Evolutionary conservation across 2,329 filamentous ascomycete species (phyloP).

Genomic region (Penicillium sp.): DNA sequence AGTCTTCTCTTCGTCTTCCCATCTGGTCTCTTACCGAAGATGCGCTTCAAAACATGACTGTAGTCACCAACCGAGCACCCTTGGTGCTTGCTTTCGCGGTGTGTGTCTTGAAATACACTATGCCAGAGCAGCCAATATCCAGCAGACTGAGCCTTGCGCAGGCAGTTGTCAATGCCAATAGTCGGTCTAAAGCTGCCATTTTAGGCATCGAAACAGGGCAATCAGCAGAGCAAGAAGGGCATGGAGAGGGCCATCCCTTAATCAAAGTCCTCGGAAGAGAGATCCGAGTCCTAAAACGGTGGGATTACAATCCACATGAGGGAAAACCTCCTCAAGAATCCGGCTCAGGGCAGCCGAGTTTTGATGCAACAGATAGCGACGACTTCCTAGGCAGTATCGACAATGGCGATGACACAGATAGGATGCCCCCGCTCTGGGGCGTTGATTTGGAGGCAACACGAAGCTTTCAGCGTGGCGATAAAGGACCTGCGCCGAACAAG

Average conservation of each 20-base stretch:
- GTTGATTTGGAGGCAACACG: constrained; percentile 57
- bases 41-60: constrained; percentile 54
- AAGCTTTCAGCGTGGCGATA: too few species aligned
- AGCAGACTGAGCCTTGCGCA: constrained; percentile 79
- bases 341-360: too few species aligned
- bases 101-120: constrained; percentile 70
- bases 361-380: constrained; percentile 12
- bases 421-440: constrained; percentile 54
- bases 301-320: constrained; percentile 65
- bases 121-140: constrained; percentile 82
- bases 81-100: constrained; percentile 78
- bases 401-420: constrained; percentile 23
- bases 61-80: constrained; percentile 78
- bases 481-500: constrained; percentile 31
- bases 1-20: constrained; percentile 37
- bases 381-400: constrained; percentile 14
- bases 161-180: constrained; percentile 78
- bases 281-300: constrained; percentile 70
- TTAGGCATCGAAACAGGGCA: constrained; percentile 67
- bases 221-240: constrained; percentile 66
- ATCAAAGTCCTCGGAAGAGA: constrained; percentile 71
- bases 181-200: constrained; percentile 69
- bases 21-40: constrained; percentile 49
- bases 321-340: too few species aligned
- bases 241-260: constrained; percentile 71